Base-by-base conservation (phyloP, 2,329 filamentous ascomycete genomes). In the Blumeria hordei region DNA sequence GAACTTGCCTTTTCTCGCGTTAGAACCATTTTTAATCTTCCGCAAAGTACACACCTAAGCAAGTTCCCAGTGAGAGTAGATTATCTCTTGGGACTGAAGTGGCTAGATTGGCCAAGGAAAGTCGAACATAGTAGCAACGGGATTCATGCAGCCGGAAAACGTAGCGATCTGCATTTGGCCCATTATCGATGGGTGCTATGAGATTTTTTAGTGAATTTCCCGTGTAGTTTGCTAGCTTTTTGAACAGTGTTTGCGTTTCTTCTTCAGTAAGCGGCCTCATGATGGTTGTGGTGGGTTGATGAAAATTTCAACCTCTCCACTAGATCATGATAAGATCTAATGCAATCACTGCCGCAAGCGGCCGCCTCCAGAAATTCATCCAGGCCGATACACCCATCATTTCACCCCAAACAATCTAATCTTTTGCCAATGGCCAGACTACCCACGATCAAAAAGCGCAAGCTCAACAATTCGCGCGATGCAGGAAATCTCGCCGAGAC, bases 141-240 rank as follows among this genome's bases (percentile, higher is more conserved):
- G 79, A 80, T 61, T 83, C 80, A 67, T 90, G 81, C 55, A 93
- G 74, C 55, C 87, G 83, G 69, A 95, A 94, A 58, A 93, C 86
- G 69, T 86, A 83, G 64, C 86, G 81, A 68, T 92, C 85, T 61
- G 76, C 74, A 58, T 80, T 76, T 63, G 76, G 74, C 44, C 75
- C 77, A 69, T 81, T 74, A 64, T 82, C 76, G 58, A 84, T 72
- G 9, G 83, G 82, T 51, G 81, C 78, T 62, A 90, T 87, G 61
- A 95, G 77, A 68, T 87, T 81, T 69, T 88, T 90, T 62, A 95
- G 76, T 16, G 85, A 88, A 63, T 77, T 78, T 61, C 88, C 88
- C 28, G 85, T 92, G 73, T 96, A 98, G 68, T 88, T 85, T 57
- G 92, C 92, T 43, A 98, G 79, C 73, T 96, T 94, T 62, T 82